Evolutionary conservation across 1,139 yeast species (phyloP).

Genomic region (Schwanniomyces etchellsii): DNA sequence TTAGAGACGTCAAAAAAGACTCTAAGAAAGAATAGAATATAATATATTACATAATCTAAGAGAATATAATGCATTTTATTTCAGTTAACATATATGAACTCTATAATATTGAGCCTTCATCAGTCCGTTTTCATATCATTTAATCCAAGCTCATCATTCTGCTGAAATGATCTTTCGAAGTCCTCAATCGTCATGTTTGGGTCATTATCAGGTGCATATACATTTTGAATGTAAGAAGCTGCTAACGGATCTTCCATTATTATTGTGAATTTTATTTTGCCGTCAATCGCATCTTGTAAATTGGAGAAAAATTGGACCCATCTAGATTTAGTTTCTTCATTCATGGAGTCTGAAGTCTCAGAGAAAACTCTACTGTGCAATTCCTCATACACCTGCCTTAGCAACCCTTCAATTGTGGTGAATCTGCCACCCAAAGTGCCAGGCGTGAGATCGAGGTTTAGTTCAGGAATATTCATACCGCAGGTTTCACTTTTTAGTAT

Average conservation of each 20-base stretch:
- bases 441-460: constrained; percentile 84
- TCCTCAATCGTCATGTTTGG: constrained; percentile 93
- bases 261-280: constrained; percentile 78
- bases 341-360: constrained; percentile 91
- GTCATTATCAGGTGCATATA: constrained; percentile 95
- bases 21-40: constrained; percentile 4
- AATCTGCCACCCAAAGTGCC: constrained; percentile 98
- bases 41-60: constrained; percentile 2
- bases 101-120: constrained; percentile 3
- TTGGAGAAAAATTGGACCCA: constrained; percentile 79
- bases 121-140: constrained; percentile 62
- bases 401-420: constrained; percentile 91
- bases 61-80: background rate
- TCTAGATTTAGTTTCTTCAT: constrained; percentile 60
- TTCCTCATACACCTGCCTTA: constrained; percentile 86
- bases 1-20: constrained; percentile 14
- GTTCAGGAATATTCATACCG: constrained; percentile 79
- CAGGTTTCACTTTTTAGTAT: constrained; percentile 93
- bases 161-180: constrained; percentile 78
- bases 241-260: constrained; percentile 93
- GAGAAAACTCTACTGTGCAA: constrained; percentile 80
- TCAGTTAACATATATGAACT: background rate
- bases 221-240: constrained; percentile 91
- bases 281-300: constrained; percentile 77
- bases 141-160: constrained; percentile 89